These are phyloP conservation scores for Fusarium decemcellulare DNA, from an alignment of 2,329 filamentous ascomycete species.

Conservation along the genomic window DNA sequence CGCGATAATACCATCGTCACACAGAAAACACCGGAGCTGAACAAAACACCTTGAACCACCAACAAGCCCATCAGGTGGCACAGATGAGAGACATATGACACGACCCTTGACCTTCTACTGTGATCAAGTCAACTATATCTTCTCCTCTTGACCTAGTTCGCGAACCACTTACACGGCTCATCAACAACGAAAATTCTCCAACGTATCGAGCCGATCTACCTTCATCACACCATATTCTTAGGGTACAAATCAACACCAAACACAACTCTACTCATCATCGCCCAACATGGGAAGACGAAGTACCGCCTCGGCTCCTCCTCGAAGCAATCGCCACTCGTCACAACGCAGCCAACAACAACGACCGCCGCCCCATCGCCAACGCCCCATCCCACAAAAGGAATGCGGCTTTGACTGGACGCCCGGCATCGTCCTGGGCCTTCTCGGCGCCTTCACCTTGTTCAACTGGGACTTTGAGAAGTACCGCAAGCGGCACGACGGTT, in stretches of 20 bases:
- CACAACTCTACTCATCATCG: background rate
- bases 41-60: background rate
- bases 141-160: background rate
- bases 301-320: constrained; percentile 33
- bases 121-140: no score
- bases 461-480: constrained; percentile 54
- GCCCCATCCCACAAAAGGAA: constrained; percentile 50
- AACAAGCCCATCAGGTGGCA: no score
- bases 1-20: background rate
- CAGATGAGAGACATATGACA: no score
- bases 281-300: constrained; percentile 35
- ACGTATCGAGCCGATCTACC: no score
- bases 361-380: constrained; percentile 31
- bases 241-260: background rate
- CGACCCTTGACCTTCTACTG: no score
- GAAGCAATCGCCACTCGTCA: constrained; percentile 7
- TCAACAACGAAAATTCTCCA: no score
- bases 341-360: constrained; percentile 8
- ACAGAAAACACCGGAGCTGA: background rate
- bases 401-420: constrained; percentile 58
- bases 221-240: no score
- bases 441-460: constrained; percentile 54
- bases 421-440: constrained; percentile 55
- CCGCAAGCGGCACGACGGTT: constrained; percentile 17
- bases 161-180: no score